Conservation (phyloP, 305 asterid species). For the Plantago lanceolata region DNA sequence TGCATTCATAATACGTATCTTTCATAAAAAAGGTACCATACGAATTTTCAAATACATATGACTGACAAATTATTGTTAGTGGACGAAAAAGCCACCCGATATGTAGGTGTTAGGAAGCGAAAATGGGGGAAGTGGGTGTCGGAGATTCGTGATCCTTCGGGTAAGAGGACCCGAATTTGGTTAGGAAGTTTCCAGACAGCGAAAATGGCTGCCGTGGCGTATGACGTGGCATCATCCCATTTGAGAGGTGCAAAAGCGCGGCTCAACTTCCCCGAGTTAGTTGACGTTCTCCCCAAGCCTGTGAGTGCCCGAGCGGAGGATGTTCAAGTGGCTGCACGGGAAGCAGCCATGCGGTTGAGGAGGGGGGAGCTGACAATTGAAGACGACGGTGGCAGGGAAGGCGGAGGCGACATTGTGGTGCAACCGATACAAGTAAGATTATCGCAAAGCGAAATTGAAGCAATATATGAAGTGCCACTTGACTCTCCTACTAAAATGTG, state of each 20-base stretch:
- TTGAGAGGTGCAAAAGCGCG: constrained; percentile 39
- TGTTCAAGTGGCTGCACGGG: constrained; percentile 40
- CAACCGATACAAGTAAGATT: constrained; percentile 28
- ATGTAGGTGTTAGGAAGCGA: constrained; percentile 43
- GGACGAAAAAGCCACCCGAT: constrained; percentile 7
- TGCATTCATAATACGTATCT: not conserved
- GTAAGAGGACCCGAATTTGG: constrained; percentile 56
- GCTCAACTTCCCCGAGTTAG: constrained; percentile 43
- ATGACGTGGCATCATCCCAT: constrained; percentile 49
- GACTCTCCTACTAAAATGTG: constrained; percentile 43
- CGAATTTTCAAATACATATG: not conserved
- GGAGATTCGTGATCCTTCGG: constrained; percentile 50
- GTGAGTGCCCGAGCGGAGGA: constrained; percentile 27
- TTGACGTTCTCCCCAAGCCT: constrained; percentile 32
- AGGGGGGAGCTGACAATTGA: not conserved
- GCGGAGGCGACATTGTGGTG: not conserved
- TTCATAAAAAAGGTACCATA: no score
- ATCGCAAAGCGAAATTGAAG: constrained; percentile 41
- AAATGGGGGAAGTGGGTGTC: constrained; percentile 64
- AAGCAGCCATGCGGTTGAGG: constrained; percentile 31
- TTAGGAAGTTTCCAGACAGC: constrained; percentile 47
- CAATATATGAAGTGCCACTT: constrained; percentile 40
- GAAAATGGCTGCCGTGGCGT: constrained; percentile 55
- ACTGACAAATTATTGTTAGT: not conserved
- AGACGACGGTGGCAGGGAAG: not conserved